Conservation (phyloP, 441 rosid genomes). For the Adansonia rubrostipa region DNA sequence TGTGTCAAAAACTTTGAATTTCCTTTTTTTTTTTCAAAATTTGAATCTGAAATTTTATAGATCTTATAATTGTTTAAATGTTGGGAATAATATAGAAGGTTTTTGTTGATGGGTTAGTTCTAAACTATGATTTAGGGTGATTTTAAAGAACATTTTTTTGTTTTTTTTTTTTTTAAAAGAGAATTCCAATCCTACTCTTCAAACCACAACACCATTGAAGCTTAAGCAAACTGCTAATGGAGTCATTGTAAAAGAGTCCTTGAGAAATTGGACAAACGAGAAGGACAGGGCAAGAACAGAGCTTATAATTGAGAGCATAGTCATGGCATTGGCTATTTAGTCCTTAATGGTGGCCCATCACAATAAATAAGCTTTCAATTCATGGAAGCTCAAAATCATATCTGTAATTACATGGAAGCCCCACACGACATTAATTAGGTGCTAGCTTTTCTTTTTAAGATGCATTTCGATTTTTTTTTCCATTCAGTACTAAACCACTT, state of each 20-base stretch:
- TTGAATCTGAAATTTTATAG: neutral
- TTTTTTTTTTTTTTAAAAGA: too few species aligned
- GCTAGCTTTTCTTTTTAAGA: neutral
- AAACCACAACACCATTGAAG: too few species aligned
- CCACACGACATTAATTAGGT: neutral
- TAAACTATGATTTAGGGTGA: neutral
- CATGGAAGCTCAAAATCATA: neutral
- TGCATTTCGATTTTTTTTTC: neutral
- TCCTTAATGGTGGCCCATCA: neutral
- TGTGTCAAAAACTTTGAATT: too few species aligned
- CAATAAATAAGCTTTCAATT: neutral
- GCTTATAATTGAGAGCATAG: neutral
- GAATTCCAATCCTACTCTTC: too few species aligned
- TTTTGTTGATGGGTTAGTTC: neutral
- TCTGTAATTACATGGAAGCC: constrained; percentile 13
- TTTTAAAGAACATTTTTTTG: neutral
- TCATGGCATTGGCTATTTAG: neutral
- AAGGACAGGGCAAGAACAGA: neutral
- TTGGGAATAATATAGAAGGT: too few species aligned
- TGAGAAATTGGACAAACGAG: neutral
- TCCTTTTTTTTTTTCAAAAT: neutral
- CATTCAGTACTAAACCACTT: neutral
- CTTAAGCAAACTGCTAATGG: too few species aligned
- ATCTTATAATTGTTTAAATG: neutral
- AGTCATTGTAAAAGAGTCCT: too few species aligned